Evolutionary conservation across 2,329 filamentous ascomycete species (phyloP).

Genomic region (Neonectria ditissima): DNA sequence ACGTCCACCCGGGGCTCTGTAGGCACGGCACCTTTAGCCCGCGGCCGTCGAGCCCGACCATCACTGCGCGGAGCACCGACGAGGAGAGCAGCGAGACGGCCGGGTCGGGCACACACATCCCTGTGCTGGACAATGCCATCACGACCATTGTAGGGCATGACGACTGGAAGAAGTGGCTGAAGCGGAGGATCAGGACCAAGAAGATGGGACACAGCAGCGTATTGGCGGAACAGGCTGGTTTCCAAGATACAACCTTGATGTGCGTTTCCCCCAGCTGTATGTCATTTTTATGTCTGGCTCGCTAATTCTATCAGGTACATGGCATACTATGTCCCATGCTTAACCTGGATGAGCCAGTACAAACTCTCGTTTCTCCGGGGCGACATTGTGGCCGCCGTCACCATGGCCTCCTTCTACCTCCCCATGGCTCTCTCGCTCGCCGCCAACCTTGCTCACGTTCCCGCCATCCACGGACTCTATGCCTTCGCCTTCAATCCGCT

Average conservation of each 20-base stretch:
- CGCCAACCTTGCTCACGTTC: constrained; percentile 90
- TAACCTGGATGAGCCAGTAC: constrained; percentile 93
- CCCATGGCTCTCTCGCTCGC: constrained; percentile 96
- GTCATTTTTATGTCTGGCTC: background rate
- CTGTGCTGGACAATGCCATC: constrained; percentile 54
- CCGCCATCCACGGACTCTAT: constrained; percentile 94
- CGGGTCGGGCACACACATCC: constrained; percentile 48
- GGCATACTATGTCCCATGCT: constrained; percentile 90
- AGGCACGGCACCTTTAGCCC: constrained; percentile 84
- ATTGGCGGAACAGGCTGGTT: constrained; percentile 78
- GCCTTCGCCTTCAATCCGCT: constrained; percentile 93
- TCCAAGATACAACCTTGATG: constrained; percentile 81
- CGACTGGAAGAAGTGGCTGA: constrained; percentile 64
- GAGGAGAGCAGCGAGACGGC: constrained; percentile 49
- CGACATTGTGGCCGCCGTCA: constrained; percentile 88
- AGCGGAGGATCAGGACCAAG: constrained; percentile 66
- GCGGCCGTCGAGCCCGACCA: constrained; percentile 63
- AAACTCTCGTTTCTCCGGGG: constrained; percentile 83
- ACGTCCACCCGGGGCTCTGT: constrained; percentile 61
- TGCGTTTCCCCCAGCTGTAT: constrained; percentile 54
- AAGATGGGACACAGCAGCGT: constrained; percentile 80
- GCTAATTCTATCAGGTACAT: constrained; percentile 73
- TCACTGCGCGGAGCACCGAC: constrained; percentile 49
- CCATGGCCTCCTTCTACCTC: constrained; percentile 98
- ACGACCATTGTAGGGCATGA: constrained; percentile 54